These are phyloP conservation scores for Pseudogymnoascus sp. DNA, from an alignment of 2,329 filamentous ascomycete genomes.

Conservation along the genomic window DNA sequence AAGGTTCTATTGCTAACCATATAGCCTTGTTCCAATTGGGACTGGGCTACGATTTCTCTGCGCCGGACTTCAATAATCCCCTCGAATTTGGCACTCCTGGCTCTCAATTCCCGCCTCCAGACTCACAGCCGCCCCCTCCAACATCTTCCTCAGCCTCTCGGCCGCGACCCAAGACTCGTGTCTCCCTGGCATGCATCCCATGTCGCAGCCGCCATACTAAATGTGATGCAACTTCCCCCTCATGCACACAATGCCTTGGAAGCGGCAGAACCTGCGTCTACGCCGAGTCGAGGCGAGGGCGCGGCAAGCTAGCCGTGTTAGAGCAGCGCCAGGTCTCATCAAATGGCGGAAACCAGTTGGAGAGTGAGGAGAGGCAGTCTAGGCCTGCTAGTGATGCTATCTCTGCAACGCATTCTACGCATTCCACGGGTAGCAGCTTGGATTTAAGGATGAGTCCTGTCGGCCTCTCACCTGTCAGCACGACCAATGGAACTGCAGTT, in stretches of 20 bases:
- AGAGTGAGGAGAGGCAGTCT: not conserved
- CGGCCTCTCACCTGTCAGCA: not conserved
- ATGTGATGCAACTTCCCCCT: constrained; percentile 39
- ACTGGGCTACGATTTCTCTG: not conserved
- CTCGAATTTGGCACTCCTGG: not conserved
- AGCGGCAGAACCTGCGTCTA: constrained; percentile 41
- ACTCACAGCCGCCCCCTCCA: not conserved
- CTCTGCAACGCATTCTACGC: not conserved
- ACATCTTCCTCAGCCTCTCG: not conserved
- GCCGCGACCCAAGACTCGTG: constrained; percentile 1
- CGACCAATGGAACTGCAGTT: not conserved
- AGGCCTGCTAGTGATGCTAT: not conserved
- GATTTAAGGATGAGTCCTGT: not conserved
- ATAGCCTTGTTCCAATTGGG: not conserved
- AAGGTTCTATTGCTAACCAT: not conserved
- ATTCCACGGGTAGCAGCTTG: not conserved
- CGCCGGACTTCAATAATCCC: not conserved
- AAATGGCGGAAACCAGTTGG: constrained; percentile 28
- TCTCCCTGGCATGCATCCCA: constrained; percentile 8
- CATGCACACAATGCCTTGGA: constrained; percentile 35
- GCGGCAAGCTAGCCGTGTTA: constrained; percentile 26
- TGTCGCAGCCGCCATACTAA: constrained; percentile 36
- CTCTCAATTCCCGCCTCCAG: not conserved
- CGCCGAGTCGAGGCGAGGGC: constrained; percentile 41
- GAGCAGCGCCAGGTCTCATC: constrained; percentile 19